Conservation (phyloP, 2,329 filamentous ascomycete genomes). For the Aspergillus pseudoviridinutans region DNA sequence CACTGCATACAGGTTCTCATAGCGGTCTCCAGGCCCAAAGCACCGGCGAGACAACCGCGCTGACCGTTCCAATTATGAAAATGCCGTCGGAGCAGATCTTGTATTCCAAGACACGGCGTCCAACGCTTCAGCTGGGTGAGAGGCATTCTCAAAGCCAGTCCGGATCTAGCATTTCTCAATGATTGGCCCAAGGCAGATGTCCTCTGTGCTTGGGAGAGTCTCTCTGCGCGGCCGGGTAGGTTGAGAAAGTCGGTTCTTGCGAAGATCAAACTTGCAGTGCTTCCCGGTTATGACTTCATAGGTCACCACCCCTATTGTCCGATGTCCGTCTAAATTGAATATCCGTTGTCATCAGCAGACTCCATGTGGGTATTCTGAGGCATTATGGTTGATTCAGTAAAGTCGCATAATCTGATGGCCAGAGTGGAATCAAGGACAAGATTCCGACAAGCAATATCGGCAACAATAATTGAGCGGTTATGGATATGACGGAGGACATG, state of each 20-base stretch:
- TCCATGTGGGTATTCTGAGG: slow-evolving; percentile 22
- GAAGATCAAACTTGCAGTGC: slow-evolving; percentile 23
- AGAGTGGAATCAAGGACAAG: slow-evolving; percentile 25
- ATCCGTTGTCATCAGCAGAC: slow-evolving; percentile 23
- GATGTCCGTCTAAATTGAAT: slow-evolving; percentile 26
- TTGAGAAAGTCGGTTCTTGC: slow-evolving; percentile 12
- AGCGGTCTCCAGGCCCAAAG: no score
- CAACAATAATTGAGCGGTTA: slow-evolving; percentile 22
- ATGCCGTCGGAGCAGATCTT: no score
- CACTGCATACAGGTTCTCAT: no score
- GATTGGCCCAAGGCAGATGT: slow-evolving; percentile 23
- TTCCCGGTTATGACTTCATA: slow-evolving; percentile 24
- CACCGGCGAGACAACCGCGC: no score
- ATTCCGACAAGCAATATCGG: slow-evolving; percentile 26
- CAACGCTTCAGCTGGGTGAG: no score
- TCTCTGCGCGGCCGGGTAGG: slow-evolving; percentile 19
- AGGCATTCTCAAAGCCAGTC: not conserved
- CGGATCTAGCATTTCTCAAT: slow-evolving; percentile 24
- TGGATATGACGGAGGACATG: slow-evolving; percentile 21
- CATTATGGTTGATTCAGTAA: slow-evolving; percentile 23
- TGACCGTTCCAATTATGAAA: no score
- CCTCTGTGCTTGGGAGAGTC: slow-evolving; percentile 19
- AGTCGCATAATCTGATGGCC: slow-evolving; percentile 26
- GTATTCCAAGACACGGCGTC: no score
- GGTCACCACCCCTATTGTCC: slow-evolving; percentile 28